Evolutionary conservation across 345 rosid genomes (phyloP).

Genomic region (Arabidopsis thaliana): TAIR10.1 NC_003071.7:2080501-2081000

Average conservation of each 20-base stretch:
- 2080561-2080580: no score
- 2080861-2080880: background rate
- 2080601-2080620: no score
- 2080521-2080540: no score
- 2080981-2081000: constrained; percentile 13
- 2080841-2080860: constrained; percentile 71
- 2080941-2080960: background rate
- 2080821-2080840: constrained; percentile 16
- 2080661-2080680: constrained; percentile 82
- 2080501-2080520: no score
- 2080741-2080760: background rate
- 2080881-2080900: background rate
- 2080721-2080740: constrained; percentile 79
- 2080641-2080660: constrained; percentile 68
- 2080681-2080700: constrained; percentile 86
- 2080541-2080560: no score
- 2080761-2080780: background rate
- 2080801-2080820: constrained; percentile 9
- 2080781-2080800: constrained; percentile 1
- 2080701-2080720: constrained; percentile 61
- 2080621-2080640: constrained; percentile 48
- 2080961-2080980: constrained; percentile 7
- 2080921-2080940: constrained; percentile 19
- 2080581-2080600: no score
- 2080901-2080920: background rate